Evolutionary conservation across 176 grass and related monocot genomes (phyloP).

Genomic region (Musa beccarii): DNA sequence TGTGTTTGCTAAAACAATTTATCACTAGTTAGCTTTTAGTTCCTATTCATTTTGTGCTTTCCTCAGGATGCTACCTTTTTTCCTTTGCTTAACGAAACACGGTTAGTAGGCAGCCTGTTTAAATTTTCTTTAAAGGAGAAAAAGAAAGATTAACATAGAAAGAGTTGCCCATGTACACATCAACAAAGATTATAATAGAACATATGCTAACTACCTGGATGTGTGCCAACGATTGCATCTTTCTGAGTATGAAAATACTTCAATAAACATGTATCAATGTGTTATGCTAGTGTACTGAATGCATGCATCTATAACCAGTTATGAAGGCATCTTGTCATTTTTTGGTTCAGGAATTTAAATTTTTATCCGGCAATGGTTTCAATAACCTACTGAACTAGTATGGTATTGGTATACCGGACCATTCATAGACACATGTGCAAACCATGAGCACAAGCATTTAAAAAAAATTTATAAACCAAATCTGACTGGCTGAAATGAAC

Average conservation of each 20-base stretch:
- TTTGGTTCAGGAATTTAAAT: not conserved
- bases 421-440: too few relatives aligned
- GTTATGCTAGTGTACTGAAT: not conserved
- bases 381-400: too few relatives aligned
- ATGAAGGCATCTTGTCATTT: not conserved
- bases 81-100: not conserved
- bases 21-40: too few relatives aligned
- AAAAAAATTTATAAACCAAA: too few relatives aligned
- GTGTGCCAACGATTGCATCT: not conserved
- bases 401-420: too few relatives aligned
- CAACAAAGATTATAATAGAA: not conserved
- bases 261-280: not conserved
- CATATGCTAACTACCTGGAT: not conserved
- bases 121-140: not conserved
- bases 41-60: too few relatives aligned
- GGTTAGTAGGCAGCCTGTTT: not conserved
- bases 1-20: too few relatives aligned
- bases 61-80: too few relatives aligned
- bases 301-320: not conserved
- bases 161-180: not conserved
- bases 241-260: not conserved
- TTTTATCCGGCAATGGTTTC: too few relatives aligned
- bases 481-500: too few relatives aligned
- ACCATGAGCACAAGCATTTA: too few relatives aligned
- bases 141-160: not conserved